Base-by-base conservation (phyloP, 2,329 filamentous ascomycete species). In the Neoascochyta sp. region DNA sequence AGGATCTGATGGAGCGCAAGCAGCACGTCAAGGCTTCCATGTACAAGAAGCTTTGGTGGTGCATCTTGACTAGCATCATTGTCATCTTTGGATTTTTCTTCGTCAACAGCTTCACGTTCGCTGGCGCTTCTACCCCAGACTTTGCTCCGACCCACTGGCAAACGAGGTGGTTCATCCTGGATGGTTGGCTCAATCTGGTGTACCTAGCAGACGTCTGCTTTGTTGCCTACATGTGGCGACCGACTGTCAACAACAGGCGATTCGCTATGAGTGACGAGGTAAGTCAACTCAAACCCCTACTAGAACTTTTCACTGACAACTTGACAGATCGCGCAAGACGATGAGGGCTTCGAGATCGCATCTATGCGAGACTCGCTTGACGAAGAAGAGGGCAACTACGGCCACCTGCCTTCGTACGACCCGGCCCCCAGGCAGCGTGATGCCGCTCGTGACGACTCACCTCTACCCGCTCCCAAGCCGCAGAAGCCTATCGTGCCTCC, bases 41-140 rank as follows among this genome's bases (percentile, higher is more conserved):
- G 93, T 98, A 96, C 68, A 89, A 85, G 68, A 94, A 93, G 63
- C 78, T 98, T 9, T 98, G 93, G 89, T 98, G 89, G 89, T 90
- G 87, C 62, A 95, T 98, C 38, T 73, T 98, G 24, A 73, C 78
- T 43, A 94, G 85, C 60, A 94, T 98, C 58, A 69, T 96, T 27
- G 86, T 96, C 50, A 95, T 96, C 50, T 98, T 98, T 52, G 88
- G 75, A 34, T 98, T 98, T 70, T 95, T 98, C 73, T 96, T 98
- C 71, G 81, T 96, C 71, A 96, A 95, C 71, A 93, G 86, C 49
- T 88, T 95, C 65, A 87, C 86, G 1, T 95, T 98, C 60, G 90
- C 89, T 27, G 89, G 88, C 9, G 80, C 81, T 26, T 78, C 76
- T 26, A 83, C 89, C 43, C 86, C 86, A 1, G 84, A 94, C 62